Base-by-base conservation (phyloP, 257 asterid genomes). In the Buddleja alternifolia region DNA sequence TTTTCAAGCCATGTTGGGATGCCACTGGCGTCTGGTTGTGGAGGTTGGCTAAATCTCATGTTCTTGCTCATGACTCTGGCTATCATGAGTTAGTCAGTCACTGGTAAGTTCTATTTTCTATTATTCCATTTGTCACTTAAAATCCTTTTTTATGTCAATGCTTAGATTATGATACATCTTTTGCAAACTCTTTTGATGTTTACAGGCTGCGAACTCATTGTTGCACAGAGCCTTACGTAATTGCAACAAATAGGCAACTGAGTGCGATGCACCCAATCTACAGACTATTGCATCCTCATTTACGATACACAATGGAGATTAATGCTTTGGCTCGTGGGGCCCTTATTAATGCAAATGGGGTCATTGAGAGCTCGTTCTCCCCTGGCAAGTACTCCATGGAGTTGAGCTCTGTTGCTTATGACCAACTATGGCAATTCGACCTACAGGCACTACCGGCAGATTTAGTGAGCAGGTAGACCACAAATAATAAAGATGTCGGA, bases 221-320 rank as follows among this genome's bases (percentile, higher is more conserved):
- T 46, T 68, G 79, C 73, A 70, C 74, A 7, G 98, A 92, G 79
- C 98, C 98, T 48, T 90, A 90, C 73, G 83, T 92, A 47, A 90
- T 92, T 3, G 93, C 98, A 1, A 48, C 82, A 7, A 77, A 86
- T 59, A 72, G 98, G 58, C 98, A 88, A 56, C 77, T 92, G 1
- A 90, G 98, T 10, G 82, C 85, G 23, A 75, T 90, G 93, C 98
- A 92, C 68, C 98, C 97, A 0, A 88, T 92, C 11, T 70, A 83
- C 42, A 77, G 90, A 70, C 75, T 90, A 17, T 45, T 92, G 50
- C 86, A 76, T 36, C 98, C 98, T 54, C 97, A 88, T 63, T 73
- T 89, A 2, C 84, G 96, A 2, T 88, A 87, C 84, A 92, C 98
- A 16, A 88, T 92, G 97, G 95, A 87, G 79, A 92, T 92, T 29